A percentile compares a stretch with the other conserved stretches of the same genome.
Evolutionary conservation across 2,329 filamentous ascomycete species (phyloP).

Genomic region (Thelonectria olida): DNA sequence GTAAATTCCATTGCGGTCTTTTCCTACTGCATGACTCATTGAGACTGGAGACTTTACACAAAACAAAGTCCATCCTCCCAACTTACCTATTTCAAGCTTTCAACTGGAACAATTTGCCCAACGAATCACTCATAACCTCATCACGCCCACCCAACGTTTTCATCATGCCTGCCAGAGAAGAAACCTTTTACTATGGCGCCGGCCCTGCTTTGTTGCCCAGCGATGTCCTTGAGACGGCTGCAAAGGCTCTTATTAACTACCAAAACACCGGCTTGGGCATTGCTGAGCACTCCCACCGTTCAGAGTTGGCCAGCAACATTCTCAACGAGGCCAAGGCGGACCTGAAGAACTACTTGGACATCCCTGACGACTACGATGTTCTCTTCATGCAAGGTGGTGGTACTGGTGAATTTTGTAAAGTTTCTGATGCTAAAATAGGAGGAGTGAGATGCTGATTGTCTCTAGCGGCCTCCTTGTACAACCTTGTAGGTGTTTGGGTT

Average conservation of each 20-base stretch:
- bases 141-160: background rate
- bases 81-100: too few species aligned
- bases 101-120: conserved; percentile 1
- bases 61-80: background rate
- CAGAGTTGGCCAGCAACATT: conserved; percentile 78
- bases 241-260: conserved; percentile 83
- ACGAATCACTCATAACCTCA: conserved; percentile 15
- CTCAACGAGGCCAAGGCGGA: conserved; percentile 81
- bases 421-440: too few species aligned
- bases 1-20: conserved; percentile 23
- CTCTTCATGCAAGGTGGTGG: conserved; percentile 90
- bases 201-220: conserved; percentile 90
- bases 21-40: conserved; percentile 39
- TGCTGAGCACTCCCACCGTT: conserved; percentile 91
- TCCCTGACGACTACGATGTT: conserved; percentile 87
- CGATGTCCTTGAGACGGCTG: conserved; percentile 78
- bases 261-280: conserved; percentile 83
- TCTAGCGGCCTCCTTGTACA: conserved; percentile 83
- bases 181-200: conserved; percentile 88
- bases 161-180: conserved; percentile 74
- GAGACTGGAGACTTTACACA: conserved; percentile 7
- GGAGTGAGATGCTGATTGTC: too few species aligned
- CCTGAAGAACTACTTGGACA: conserved; percentile 77
- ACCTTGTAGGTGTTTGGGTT: conserved; percentile 86
- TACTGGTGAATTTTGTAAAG: conserved; percentile 86